Conservation (phyloP, 352 stramenopile genomes). For the Hyaloperonospora arabidopsidis region DNA sequence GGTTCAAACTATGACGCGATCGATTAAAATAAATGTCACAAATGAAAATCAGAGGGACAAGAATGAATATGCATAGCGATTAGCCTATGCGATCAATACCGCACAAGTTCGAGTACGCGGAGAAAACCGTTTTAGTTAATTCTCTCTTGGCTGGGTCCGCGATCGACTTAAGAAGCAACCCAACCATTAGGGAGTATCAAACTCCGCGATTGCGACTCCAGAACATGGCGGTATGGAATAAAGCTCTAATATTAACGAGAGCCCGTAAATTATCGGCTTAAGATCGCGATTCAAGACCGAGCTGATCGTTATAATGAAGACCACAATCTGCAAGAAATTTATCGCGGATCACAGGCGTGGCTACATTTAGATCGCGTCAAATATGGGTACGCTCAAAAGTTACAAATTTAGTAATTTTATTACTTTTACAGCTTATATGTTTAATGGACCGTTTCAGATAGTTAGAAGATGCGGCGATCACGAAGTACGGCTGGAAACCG, state of each 20-base stretch:
- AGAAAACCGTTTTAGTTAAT: too few relatives aligned
- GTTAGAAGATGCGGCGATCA: too few relatives aligned
- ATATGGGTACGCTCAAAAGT: neutral
- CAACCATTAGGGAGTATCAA: too few relatives aligned
- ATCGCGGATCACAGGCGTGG: neutral
- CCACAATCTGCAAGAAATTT: neutral
- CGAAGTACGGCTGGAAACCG: too few relatives aligned
- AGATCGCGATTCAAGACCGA: constrained; percentile 1
- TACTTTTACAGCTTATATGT: too few relatives aligned
- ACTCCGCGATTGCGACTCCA: too few relatives aligned
- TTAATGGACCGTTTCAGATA: too few relatives aligned
- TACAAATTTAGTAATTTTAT: too few relatives aligned
- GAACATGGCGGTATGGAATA: constrained; percentile 6
- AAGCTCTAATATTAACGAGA: constrained; percentile 7
- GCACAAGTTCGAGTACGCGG: too few relatives aligned
- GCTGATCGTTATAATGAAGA: constrained; percentile 4
- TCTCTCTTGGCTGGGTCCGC: too few relatives aligned
- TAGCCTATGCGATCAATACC: neutral
- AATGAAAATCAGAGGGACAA: neutral
- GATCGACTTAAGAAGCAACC: too few relatives aligned
- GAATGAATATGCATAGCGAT: neutral
- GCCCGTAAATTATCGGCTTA: neutral
- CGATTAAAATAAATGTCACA: neutral
- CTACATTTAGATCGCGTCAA: constrained; percentile 1
- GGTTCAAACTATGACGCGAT: neutral